Conservation (phyloP, 139 green algal species). For the Chlamydomonas asymmetrica region DNA sequence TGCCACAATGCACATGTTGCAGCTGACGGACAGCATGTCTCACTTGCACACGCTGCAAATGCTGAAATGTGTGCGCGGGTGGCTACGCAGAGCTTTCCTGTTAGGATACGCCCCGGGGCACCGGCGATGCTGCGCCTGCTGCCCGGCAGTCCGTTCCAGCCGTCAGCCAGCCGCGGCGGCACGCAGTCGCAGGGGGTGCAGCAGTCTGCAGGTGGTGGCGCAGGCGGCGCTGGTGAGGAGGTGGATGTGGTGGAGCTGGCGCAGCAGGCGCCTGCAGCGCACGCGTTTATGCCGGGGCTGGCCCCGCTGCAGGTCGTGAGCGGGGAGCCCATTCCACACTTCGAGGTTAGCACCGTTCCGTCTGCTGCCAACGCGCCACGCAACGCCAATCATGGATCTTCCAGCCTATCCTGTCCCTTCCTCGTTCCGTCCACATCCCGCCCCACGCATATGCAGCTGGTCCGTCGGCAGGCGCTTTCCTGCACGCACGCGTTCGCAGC, state of each 20-base stretch:
- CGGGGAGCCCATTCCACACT: conserved; percentile 36
- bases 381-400: too few relatives aligned
- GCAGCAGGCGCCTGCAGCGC: not conserved
- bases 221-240: not conserved
- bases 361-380: not conserved
- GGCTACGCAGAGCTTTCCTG: conserved; percentile 20
- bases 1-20: too few relatives aligned
- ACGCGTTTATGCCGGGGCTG: not conserved
- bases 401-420: too few relatives aligned
- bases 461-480: too few relatives aligned
- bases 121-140: conserved; percentile 50
- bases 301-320: conserved; percentile 30
- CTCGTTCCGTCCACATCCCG: too few relatives aligned
- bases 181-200: not conserved
- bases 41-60: too few relatives aligned
- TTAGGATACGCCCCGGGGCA: conserved; percentile 56
- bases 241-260: not conserved
- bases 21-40: too few relatives aligned
- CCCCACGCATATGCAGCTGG: too few relatives aligned
- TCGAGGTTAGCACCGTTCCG: conserved; percentile 18
- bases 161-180: not conserved
- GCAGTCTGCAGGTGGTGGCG: not conserved
- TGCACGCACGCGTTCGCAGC: too few relatives aligned
- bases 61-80: too few relatives aligned
- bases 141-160: conserved; percentile 46